Conservation (phyloP, 2,329 filamentous ascomycete genomes). For the Exophiala sp. region DNA sequence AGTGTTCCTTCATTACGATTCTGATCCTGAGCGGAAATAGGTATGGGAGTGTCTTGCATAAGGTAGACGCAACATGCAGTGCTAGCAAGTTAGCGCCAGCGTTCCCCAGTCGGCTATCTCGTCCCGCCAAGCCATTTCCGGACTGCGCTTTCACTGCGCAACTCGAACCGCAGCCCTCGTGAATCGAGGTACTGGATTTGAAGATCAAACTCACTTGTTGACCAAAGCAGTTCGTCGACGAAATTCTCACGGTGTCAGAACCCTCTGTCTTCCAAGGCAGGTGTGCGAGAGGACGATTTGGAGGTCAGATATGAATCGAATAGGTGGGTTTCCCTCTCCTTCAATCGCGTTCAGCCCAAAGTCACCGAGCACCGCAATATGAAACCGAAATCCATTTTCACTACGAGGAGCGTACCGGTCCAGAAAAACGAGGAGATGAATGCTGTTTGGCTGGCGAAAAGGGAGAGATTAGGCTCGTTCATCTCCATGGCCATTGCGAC, state of each 20-base stretch:
- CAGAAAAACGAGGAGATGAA: too few relatives aligned
- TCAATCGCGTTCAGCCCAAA: not conserved
- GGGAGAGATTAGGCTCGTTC: too few relatives aligned
- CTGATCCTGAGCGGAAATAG: too few relatives aligned
- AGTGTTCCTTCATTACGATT: too few relatives aligned
- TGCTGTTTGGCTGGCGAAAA: too few relatives aligned
- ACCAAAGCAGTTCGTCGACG: not conserved
- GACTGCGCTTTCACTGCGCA: not conserved
- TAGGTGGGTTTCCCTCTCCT: conserved; percentile 20
- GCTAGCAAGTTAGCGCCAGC: too few relatives aligned
- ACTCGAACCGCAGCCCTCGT: not conserved
- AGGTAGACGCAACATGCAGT: too few relatives aligned
- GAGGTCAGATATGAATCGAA: conserved; percentile 19
- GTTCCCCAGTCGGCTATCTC: not conserved
- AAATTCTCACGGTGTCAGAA: not conserved
- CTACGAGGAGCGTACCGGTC: not conserved
- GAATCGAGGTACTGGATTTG: not conserved
- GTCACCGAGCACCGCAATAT: not conserved
- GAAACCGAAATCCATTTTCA: not conserved
- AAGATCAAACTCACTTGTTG: not conserved
- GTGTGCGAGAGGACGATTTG: not conserved
- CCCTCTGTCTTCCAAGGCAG: not conserved
- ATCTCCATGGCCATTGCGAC: too few relatives aligned
- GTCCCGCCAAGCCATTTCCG: not conserved
- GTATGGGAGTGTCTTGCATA: too few relatives aligned